Base-by-base conservation (phyloP, 139 green algal genomes). In the Haematococcus sp. region DNA sequence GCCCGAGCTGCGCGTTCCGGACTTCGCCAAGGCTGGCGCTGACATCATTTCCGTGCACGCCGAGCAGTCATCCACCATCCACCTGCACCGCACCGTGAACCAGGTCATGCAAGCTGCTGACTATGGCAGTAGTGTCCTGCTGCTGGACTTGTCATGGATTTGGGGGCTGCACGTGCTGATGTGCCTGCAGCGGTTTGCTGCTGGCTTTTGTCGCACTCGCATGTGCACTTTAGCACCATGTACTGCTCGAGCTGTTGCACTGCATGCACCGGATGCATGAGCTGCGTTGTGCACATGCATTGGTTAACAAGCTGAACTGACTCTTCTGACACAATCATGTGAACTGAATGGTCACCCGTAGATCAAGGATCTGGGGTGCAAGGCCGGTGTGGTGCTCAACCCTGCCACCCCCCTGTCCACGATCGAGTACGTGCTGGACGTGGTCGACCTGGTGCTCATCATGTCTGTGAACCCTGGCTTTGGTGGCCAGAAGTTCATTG, bases 381-480 rank as follows among this genome's bases (percentile, higher is more conserved):
- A 97, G 83, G 93, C 93, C 27, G 95, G 95, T 63, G 94, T 98
- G 49, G 96, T 99, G 83, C 91, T 99, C 28, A 99, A 99, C 92
- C 96, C 96, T 15, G 96, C 82, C 64, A 99, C 94, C 25, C 74
- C 89, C 43, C 78, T 98, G 60, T 80, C 68, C 46, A 51, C 70
- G 28, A 96, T 99, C 46, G 92, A 98, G 84, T 83, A 99, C 46
- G 92, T 98, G 58, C 82, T 98, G 40, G 87, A 94, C 31, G 74
- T 88, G 27, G 86, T 94, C 1, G 95, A 99, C 87, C 88, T 99
- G 44, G 87, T 99, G 30, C 90, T 99, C 23, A 93, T 99, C 88
- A 99, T 99, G 95, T 94, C 85, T 25, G 96, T 99, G 31, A 99
- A 99, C 91, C 96, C 96, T 25, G 96, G 96, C 72, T 99, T 99